Conservation (phyloP, 2,329 filamentous ascomycete species). For the Alternaria incomplexa region DNA sequence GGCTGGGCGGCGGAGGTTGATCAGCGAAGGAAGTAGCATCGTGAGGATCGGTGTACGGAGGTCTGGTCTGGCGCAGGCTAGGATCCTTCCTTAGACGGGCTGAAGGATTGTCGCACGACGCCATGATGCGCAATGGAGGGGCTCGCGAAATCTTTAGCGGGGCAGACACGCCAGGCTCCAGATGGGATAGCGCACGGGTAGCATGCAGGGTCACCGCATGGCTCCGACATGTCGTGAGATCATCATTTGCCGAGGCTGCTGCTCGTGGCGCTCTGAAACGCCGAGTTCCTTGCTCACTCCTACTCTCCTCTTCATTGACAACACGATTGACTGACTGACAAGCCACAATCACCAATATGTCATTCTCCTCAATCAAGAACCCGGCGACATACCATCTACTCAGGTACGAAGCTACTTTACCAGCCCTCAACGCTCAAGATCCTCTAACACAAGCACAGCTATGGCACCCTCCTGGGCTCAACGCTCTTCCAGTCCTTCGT, state of each 20-base stretch:
- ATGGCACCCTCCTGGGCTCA: slow-evolving; percentile 84
- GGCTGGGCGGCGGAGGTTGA: slow-evolving; percentile 34
- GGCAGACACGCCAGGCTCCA: not conserved
- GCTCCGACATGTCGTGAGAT: slow-evolving; percentile 25
- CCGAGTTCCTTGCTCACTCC: not conserved
- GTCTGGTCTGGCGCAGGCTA: not conserved
- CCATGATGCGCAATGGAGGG: slow-evolving; percentile 1
- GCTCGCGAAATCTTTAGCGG: not conserved
- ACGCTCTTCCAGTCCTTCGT: slow-evolving; percentile 89
- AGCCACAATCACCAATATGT: slow-evolving; percentile 37
- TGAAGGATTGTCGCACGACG: not conserved
- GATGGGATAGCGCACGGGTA: not conserved
- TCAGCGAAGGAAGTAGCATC: slow-evolving; percentile 39
- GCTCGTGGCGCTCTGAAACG: not conserved
- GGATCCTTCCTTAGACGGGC: not conserved
- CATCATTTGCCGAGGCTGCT: slow-evolving; percentile 23
- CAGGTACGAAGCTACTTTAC: slow-evolving; percentile 57
- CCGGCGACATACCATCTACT: slow-evolving; percentile 78
- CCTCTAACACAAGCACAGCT: slow-evolving; percentile 59
- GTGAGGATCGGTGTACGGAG: not conserved
- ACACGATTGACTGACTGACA: not conserved
- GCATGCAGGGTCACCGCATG: slow-evolving; percentile 11
- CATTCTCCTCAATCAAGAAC: slow-evolving; percentile 61
- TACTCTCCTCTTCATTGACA: not conserved
- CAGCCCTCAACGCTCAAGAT: not conserved